Base-by-base conservation (phyloP, 2,329 filamentous ascomycete species). In the Paradendryphiella salina region DNA sequence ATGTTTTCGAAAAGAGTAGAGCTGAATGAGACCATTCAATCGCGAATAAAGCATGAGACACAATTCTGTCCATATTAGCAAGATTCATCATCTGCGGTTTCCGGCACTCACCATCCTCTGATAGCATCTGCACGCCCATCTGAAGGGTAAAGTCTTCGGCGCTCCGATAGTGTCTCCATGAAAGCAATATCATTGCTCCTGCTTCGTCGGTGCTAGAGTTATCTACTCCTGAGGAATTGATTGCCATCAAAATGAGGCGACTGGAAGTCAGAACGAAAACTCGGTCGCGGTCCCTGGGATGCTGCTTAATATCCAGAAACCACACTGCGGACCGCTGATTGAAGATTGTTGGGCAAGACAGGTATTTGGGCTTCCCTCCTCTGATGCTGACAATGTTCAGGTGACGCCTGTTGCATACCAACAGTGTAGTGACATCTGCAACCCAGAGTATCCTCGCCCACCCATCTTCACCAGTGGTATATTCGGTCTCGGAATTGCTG, bases 201-300 rank as follows among this genome's bases (percentile, higher is more conserved):
- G 69, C 54, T 20, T 59, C 56, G 3, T 53, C 34, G 15, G 50
- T 23, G 33, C 32, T 65, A 21, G 53, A 47, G 39, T 59, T 61
- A 18, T 44, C 53, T 32, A 69, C 61, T 29, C 66, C 65, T 15
- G 70, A 49, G 17, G 64, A 59, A 6, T 56, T 65, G 14, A 81
- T 61, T 39, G 78, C 73, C n/a, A 83, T 57, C 73, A 81, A 76
- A 28, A 79, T 72, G 0, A 87, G 47, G 21, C 73, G 74, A 0
- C 74, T 75, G 10, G 77, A 79, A 1, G 85, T 89, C 36, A 89
- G 71, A 8, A 88, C 72, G 49, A 85, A 82, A 1, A 84, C 61
- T n/a, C 82, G 78, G 20, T 75, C 73, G 4, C 75, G 71, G 45
- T 79, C 73, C 2, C 69, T 62, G 1, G 78, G 77, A 50, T 81